Evolutionary conservation across 306 rosid species (phyloP).

Genomic region (Acacia acuminata): DNA sequence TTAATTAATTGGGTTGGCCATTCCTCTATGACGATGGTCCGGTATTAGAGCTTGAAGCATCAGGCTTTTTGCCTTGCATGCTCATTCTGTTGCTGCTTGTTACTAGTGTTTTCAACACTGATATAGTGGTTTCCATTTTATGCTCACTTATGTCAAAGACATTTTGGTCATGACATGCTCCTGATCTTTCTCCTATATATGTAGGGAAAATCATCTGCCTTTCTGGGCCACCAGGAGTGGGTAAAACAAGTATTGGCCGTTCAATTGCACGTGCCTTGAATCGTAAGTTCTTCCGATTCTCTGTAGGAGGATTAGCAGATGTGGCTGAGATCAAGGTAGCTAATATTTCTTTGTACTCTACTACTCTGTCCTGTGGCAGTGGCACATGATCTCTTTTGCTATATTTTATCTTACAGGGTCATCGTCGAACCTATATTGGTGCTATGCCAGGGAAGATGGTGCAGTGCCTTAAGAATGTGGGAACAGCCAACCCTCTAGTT

Average conservation of each 20-base stretch:
- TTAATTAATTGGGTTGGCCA: conserved; percentile 14
- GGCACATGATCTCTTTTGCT: conserved; percentile 7
- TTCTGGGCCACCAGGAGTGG: conserved; percentile 99
- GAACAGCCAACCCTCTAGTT: conserved; percentile 96
- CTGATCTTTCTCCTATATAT: conserved; percentile 30
- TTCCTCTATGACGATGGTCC: conserved; percentile 21
- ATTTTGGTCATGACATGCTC: conserved; percentile 19
- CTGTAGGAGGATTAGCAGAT: conserved; percentile 98
- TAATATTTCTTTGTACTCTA: conserved; percentile 6
- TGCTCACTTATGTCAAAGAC: conserved; percentile 19
- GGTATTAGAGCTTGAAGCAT: conserved; percentile 7
- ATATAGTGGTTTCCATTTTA: background rate
- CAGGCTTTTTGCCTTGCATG: background rate
- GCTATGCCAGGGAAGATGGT: conserved; percentile 99
- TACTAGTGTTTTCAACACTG: conserved; percentile 18
- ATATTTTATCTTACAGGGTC: conserved; percentile 69
- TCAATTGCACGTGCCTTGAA: conserved; percentile 98
- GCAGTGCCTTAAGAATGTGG: conserved; percentile 97
- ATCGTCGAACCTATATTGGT: conserved; percentile 98
- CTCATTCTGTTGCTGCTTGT: conserved; percentile 9
- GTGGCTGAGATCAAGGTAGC: conserved; percentile 99
- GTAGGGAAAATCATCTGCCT: conserved; percentile 96
- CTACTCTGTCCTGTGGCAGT: background rate
- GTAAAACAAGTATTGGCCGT: conserved; percentile 99
- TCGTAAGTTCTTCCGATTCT: conserved; percentile 90